Base-by-base conservation (phyloP, 2,329 filamentous ascomycete genomes). In the Hypoxylon sp. region DNA sequence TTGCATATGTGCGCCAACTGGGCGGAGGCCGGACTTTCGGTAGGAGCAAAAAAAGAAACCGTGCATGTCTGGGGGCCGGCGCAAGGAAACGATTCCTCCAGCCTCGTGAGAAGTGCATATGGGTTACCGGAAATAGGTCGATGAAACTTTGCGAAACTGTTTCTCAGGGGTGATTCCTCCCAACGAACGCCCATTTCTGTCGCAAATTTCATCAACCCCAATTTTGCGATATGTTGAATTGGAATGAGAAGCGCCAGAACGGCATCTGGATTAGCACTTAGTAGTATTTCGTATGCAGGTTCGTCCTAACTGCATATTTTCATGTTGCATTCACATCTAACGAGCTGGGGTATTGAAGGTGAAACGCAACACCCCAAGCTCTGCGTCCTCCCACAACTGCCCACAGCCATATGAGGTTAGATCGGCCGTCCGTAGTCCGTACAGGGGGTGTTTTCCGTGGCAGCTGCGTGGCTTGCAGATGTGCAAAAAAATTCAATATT, bases 101-200 rank as follows among this genome's bases (percentile, higher is more conserved):
- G 48, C 47, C 55, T 55, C 27, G 51, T 20, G 47, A 17, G 25
- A 36, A 46, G 26, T 16, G 30, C 47, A 55, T 23, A 31, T 55
- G 38, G 40, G 16, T 29, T 46, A 9, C 51, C 44, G 8, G 29
- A 59, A 55, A 41, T 50, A 55, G 51, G 12, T 32, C 6, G 21
- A 32, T 57, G 52, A 48, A 53, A 56, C 56, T 21, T 29, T 44
- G 21, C 48, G 45, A 56, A 59, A 56, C 52, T 17, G 15, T 7
- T 16, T 15, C 13, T n/a, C 47, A 38, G 35, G 51, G 55, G 16
- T 37, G 8, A n/a, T n/a, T n/a, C n/a, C n/a, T 32, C 50, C 16
- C 15, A 37, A 52, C 43, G 23, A 58, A 49, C 41, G 34, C 30
- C 34, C 20, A 40, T 55, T 58, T 57, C 46, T 31, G 11, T 48